Conservation (phyloP, 2,329 filamentous ascomycete genomes). For the Neonectria coccinea region DNA sequence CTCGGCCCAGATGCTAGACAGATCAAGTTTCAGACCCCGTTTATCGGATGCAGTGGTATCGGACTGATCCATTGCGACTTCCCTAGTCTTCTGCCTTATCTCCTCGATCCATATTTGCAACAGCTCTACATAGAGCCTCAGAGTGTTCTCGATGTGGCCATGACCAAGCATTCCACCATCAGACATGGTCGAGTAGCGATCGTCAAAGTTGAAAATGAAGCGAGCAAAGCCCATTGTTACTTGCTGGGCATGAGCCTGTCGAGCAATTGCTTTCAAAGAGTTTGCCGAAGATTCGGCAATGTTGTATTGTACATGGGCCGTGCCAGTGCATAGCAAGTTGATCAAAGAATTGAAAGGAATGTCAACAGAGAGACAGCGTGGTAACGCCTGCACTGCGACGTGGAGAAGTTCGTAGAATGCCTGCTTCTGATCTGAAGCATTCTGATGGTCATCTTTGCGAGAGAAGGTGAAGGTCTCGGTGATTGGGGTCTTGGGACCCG, state of each 20-base stretch:
- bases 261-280: slow-evolving; percentile 93
- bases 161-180: slow-evolving; percentile 96
- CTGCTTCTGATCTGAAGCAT: slow-evolving; percentile 84
- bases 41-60: slow-evolving; percentile 75
- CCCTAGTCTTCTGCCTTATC: slow-evolving; percentile 86
- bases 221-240: slow-evolving; percentile 96
- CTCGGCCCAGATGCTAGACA: slow-evolving; percentile 89
- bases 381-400: slow-evolving; percentile 93
- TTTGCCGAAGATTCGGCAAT: slow-evolving; percentile 93
- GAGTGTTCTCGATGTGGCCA: slow-evolving; percentile 92
- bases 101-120: slow-evolving; percentile 98
- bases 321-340: slow-evolving; percentile 95
- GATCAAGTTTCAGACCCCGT: slow-evolving; percentile 81
- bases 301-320: slow-evolving; percentile 91
- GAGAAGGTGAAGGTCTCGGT: slow-evolving; percentile 93
- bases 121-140: slow-evolving; percentile 92
- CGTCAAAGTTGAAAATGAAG: slow-evolving; percentile 99
- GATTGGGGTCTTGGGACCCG: slow-evolving; percentile 93
- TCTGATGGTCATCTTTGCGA: slow-evolving; percentile 81
- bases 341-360: slow-evolving; percentile 95
- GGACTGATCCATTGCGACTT: slow-evolving; percentile 72
- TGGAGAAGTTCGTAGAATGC: slow-evolving; percentile 96
- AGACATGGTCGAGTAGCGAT: slow-evolving; percentile 96
- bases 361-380: slow-evolving; percentile 90
- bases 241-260: slow-evolving; percentile 91